These are phyloP conservation scores for Xylaria sp. DNA, from an alignment of 2,329 filamentous ascomycete genomes.

Conservation along the genomic window DNA sequence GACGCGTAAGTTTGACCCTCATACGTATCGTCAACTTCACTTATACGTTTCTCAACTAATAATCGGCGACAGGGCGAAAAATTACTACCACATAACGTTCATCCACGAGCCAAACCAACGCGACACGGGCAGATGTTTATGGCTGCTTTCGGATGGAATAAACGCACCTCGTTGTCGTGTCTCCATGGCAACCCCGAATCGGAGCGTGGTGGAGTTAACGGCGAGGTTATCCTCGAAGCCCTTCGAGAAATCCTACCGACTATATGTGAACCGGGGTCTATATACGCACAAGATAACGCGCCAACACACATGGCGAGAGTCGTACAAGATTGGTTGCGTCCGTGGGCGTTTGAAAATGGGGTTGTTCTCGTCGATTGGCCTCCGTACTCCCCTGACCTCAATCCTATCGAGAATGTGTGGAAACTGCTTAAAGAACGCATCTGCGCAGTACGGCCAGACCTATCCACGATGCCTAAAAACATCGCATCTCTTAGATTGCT, in stretches of 20 bases:
- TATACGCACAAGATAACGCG: slow-evolving; percentile 4
- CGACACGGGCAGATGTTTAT: background rate
- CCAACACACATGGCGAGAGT: background rate
- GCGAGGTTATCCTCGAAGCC: background rate
- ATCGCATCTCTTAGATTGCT: background rate
- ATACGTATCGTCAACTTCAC: background rate
- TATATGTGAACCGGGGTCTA: slow-evolving; percentile 4
- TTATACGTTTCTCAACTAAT: background rate
- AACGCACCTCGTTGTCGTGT: background rate
- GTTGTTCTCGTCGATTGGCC: background rate
- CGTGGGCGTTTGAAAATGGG: background rate
- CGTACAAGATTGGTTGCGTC: background rate
- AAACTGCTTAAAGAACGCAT: no score
- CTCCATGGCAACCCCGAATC: background rate
- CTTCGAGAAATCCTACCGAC: background rate
- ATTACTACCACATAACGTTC: background rate
- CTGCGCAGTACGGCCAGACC: background rate
- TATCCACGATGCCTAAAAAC: slow-evolving; percentile 4
- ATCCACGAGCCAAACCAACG: background rate
- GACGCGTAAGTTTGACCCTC: background rate
- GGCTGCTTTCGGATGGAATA: background rate
- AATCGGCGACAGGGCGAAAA: background rate
- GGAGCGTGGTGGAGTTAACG: background rate
- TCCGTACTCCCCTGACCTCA: background rate
- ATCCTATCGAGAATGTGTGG: background rate